Evolutionary conservation across 2,329 filamentous ascomycete genomes (phyloP), one percentile per base, ranked within the genome.

Genomic region (Cytospora mali): DNA sequence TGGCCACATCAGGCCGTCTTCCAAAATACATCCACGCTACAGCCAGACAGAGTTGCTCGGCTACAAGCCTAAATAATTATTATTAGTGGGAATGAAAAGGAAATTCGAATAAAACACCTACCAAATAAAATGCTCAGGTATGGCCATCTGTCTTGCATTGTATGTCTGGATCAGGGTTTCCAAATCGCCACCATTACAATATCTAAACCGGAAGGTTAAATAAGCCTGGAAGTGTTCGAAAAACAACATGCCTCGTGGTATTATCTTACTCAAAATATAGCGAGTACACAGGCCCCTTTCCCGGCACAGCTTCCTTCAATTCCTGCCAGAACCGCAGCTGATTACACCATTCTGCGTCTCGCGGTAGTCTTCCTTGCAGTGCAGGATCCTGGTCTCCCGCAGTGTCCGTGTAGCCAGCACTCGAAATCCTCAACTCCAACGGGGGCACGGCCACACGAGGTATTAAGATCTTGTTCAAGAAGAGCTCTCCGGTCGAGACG

Each of bases 121-220:
- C 55, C 42, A 58, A 35, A 58, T 51, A 23, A 58, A 51, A 18
- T 58, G 55, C 21, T 58, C 46, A 14, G 55, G 23, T 35, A 58
- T 31, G n/a, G 55, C 55, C 4, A 14, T 11, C 2, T 51, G 33
- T 21, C 29, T 58, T 1, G n/a, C 31, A 4, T 39, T 18, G 9
- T 58, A 28, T 13, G 7, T n/a, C 4, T 6, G 4, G 10, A 39
- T 39, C 11, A 58, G 6, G 14, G 5, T 13, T 7, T 3, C 0
- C 14, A 51, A 21, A n/a, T 39, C 29, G 2, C 55, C 46, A 4
- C 55, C 55, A 33, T 51, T 58, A 33, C 55, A 58, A 14, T 51
- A 9, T 51, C 55, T 58, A 2, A 28, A 16, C 10, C 6, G 16
- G 14, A 9, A n/a, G 21, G 27, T 28, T 16, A 28, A 18, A 7